A percentile compares a stretch with the other conserved stretches of the same genome.
Evolutionary conservation across 495 filamentous ascomycete species (phyloP).

Genomic region (Penicillium canariense): DNA sequence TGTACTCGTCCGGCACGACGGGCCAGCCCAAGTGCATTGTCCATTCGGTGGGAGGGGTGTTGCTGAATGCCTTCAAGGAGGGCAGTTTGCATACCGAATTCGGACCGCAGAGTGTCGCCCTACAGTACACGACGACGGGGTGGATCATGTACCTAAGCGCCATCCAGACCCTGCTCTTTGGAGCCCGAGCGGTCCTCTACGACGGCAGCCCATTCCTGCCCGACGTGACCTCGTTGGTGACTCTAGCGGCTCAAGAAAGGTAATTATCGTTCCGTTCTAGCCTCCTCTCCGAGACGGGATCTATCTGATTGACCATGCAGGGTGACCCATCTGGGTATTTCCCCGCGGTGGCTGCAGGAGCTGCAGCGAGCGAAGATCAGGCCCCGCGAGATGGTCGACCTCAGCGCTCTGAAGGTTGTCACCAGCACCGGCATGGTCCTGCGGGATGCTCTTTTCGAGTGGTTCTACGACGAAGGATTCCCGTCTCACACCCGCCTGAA

Average conservation of each 20-base stretch:
- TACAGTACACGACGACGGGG: slow-evolving; percentile 66
- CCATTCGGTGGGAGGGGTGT: slow-evolving; percentile 41
- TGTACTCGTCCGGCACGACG: slow-evolving; percentile 76
- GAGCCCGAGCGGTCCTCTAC: slow-evolving; percentile 62
- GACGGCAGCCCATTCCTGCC: slow-evolving; percentile 77
- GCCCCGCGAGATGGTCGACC: slow-evolving; percentile 59
- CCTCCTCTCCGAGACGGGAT: slow-evolving; percentile 4
- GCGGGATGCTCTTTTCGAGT: slow-evolving; percentile 67
- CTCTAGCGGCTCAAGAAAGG: slow-evolving; percentile 57
- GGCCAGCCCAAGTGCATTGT: slow-evolving; percentile 82
- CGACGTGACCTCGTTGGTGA: slow-evolving; percentile 56
- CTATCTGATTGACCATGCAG: slow-evolving; percentile 9
- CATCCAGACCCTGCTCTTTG: slow-evolving; percentile 51
- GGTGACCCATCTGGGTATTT: slow-evolving; percentile 62
- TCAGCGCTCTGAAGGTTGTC: slow-evolving; percentile 57
- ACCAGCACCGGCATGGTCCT: slow-evolving; percentile 78
- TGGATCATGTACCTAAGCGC: slow-evolving; percentile 82
- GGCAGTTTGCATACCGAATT: slow-evolving; percentile 56
- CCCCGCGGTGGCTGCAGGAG: slow-evolving; percentile 72
- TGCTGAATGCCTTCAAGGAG: slow-evolving; percentile 54
- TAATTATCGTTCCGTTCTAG: slow-evolving; percentile 22
- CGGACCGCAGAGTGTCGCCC: slow-evolving; percentile 42
- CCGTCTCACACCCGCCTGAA: slow-evolving; percentile 58
- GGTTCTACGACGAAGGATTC: slow-evolving; percentile 82
- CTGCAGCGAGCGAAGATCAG: slow-evolving; percentile 56